A percentile compares a stretch with the other conserved stretches of the same genome.
Evolutionary conservation across 495 filamentous ascomycete species (phyloP).

Genomic region (Trichoderma erinaceum): DNA sequence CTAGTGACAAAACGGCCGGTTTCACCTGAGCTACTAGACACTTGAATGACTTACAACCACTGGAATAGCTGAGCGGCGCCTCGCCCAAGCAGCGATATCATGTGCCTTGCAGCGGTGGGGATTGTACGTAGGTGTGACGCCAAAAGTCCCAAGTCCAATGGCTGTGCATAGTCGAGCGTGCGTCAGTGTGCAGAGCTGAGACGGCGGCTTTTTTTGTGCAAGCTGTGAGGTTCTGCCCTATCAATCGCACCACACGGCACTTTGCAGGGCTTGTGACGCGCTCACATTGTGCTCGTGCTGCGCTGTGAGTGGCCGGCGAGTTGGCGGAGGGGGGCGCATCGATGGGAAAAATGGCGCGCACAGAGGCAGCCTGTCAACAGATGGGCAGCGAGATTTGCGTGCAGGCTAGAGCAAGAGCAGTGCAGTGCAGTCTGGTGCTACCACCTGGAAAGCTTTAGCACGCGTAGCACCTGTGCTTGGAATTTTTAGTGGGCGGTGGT

Average conservation of each 20-base stretch:
- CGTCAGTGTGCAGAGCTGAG: constrained; percentile 14
- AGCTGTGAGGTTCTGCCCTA: background rate
- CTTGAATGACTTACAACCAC: background rate
- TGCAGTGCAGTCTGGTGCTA: background rate
- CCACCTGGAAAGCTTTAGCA: background rate
- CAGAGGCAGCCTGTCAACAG: constrained; percentile 5
- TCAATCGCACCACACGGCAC: background rate
- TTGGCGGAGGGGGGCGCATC: background rate
- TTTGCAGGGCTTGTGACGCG: constrained; percentile 12
- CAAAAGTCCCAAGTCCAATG: background rate
- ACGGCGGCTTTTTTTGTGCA: constrained; percentile 13
- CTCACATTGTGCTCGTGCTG: constrained; percentile 5
- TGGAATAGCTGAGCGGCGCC: background rate
- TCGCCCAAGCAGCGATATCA: constrained; percentile 7
- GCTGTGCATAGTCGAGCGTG: constrained; percentile 1
- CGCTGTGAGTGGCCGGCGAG: background rate
- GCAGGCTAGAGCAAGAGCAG: too few species aligned
- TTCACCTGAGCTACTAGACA: background rate
- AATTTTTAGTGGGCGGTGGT: background rate
- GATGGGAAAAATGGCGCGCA: background rate
- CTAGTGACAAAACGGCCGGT: background rate
- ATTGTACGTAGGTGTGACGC: constrained; percentile 9
- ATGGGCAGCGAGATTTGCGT: background rate
- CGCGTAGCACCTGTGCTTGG: background rate
- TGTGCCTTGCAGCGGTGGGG: constrained; percentile 12